Base-by-base conservation (phyloP, 805 yeast species). In the Yarrowia sp. region DNA sequence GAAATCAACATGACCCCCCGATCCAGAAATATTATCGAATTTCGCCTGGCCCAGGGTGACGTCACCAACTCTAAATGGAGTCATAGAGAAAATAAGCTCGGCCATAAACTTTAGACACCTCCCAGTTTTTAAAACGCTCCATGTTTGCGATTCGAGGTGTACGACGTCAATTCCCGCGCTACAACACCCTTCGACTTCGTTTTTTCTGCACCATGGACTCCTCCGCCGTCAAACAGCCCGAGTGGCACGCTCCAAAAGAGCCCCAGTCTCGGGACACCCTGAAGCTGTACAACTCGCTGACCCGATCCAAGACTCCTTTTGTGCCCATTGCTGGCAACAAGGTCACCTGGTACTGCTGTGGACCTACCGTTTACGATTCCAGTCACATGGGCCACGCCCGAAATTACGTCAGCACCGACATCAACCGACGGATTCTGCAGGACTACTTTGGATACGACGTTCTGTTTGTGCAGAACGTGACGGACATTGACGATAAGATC, bases 301-400 rank as follows among this genome's bases (percentile, higher is more conserved):
- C 98, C 3, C 83, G 96, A 74, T 78, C 86, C 41, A 94, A 94
- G 76, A 90, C 86, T 46, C 89, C 83, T 69, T 94, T 95, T 74
- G 78, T 87, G n/a, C 96, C 98, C 2, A 79, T 82, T 69, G 80
- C 82, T 36, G 85, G 85, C 2, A 76, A 76, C 43, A 85, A 85
- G 70, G 90, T 95, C 63, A 85, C 92, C 0, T 95, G 99, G 99
- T 95, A 95, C 81, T 90, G 92, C 69, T 95, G 99, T 84, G 99
- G 99, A 7, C 99, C 99, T 12, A 95, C 99, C 0, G 99, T 95
- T 15, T 95, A 95, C 76, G 97, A 95, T 79, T 87, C 95, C 42
- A 86, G 93, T 66, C 99, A 95, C 77, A 92, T 95, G 98, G 99
- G 99, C 26, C 99, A 95, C 78, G 99, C 99, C 14, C 84, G 99